Evolutionary conservation across 2,329 filamentous ascomycete species (phyloP).

Genomic region (Hirsutella thompsonii): DNA sequence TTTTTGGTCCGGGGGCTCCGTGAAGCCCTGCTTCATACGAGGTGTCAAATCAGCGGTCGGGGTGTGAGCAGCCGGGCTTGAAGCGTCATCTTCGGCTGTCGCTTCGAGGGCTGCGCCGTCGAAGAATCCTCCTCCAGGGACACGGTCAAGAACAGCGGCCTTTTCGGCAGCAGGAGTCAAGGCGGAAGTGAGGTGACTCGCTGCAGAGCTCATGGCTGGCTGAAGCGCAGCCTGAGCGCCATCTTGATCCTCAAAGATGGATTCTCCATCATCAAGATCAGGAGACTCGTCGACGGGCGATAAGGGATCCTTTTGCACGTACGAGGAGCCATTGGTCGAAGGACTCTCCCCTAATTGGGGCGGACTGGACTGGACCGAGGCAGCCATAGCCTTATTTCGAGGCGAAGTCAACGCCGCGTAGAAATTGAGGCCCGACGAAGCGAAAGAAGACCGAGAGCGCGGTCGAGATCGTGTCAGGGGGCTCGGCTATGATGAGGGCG

Average conservation of each 20-base stretch:
- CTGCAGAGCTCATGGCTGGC: constrained; percentile 42
- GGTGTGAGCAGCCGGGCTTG: constrained; percentile 10
- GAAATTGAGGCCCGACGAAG: no score
- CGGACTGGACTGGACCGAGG: no score
- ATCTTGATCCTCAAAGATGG: constrained; percentile 31
- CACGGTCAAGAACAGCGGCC: constrained; percentile 37
- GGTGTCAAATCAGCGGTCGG: constrained; percentile 8
- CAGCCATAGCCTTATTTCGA: no score
- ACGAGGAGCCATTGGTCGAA: no score
- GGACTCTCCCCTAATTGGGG: no score
- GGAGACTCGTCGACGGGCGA: background rate
- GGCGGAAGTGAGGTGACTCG: constrained; percentile 40
- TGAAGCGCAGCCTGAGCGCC: constrained; percentile 47
- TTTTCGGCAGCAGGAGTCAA: constrained; percentile 46
- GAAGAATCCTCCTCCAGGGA: constrained; percentile 13
- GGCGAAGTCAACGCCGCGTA: no score
- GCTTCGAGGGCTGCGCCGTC: constrained; percentile 6
- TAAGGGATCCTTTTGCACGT: no score
- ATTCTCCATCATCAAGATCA: constrained; percentile 7
- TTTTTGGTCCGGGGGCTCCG: no score
- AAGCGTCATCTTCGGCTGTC: constrained; percentile 5
- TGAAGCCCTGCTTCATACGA: background rate
- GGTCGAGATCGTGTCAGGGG: no score
- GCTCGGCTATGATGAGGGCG: no score
- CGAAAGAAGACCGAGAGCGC: no score